Evolutionary conservation across 148 eudicot species (phyloP).

Genomic region (Chenopodium berlandieri): DNA sequence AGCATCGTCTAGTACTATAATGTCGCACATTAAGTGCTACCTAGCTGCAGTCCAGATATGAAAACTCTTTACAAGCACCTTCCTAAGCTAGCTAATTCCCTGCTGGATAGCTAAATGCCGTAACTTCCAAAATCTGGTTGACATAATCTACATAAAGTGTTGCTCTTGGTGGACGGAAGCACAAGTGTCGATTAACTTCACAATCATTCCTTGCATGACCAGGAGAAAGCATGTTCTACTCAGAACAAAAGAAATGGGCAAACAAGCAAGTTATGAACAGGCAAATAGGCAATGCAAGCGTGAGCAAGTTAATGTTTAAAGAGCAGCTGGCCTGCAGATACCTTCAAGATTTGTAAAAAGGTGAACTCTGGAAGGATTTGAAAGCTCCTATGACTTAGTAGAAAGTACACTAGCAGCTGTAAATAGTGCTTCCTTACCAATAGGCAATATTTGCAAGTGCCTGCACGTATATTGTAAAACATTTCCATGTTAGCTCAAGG

Average conservation of each 20-base stretch:
- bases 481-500: background rate
- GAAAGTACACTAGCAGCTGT: conserved; percentile 69
- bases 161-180: background rate
- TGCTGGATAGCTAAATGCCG: background rate
- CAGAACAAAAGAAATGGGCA: background rate
- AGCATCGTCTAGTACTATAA: background rate
- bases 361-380: background rate
- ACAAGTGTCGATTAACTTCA: background rate
- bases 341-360: background rate
- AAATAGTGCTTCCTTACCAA: conserved; percentile 73
- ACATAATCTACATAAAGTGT: background rate
- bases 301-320: background rate
- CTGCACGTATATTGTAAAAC: conserved; percentile 36
- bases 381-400: conserved; percentile 31
- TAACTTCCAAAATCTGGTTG: background rate
- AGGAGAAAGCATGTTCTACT: background rate
- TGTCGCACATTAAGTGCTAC: background rate
- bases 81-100: background rate
- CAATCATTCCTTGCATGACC: background rate
- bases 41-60: background rate
- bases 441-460: conserved; percentile 46
- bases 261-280: background rate
- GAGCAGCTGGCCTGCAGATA: background rate
- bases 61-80: background rate
- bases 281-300: background rate